Evolutionary conservation across 2,329 filamentous ascomycete genomes (phyloP), one percentile per base, ranked within the genome.

Genomic region (Cladosporium colombiae): DNA sequence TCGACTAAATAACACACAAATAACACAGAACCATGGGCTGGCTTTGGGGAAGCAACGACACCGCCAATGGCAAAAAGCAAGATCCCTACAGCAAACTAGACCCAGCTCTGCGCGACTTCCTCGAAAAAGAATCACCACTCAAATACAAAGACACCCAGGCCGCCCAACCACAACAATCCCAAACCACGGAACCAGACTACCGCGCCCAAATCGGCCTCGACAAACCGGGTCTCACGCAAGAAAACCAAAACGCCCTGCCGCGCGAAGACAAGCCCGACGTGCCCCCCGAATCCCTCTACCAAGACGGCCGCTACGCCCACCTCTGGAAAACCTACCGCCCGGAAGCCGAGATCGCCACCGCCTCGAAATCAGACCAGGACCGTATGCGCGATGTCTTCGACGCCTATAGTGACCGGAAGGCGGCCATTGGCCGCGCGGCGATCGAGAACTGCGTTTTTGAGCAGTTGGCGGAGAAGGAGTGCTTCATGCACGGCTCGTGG

Each of bases 401-500:
- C 62, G 89, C 88, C 7, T 96, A 89, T 84, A 96, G 97, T 77
- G 88, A 91, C 75, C 88, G 93, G 68, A 92, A 91, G 76, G 85
- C 87, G 37, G 85, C 88, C 64, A 91, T 98, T 68, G 91, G 91
- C 33, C 84, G 86, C 50, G 91, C 92, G 1, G 93, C 94, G 11
- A 83, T 97, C 74, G 95, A 99, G 81, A 99, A 98, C 77, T 99
- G 95, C 78, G 90, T 92, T 0, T 78, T 93, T 67, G 92, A 96
- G 76, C 92, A 97, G 80, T 84, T 92, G 75, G 89, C 89, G 66
- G 89, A 96, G 82, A 88, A 89, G 67, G 84, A 90, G 57, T 99
- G 95, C 82, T 95, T 95, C 83, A 85, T 86, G 73, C 83, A 84
- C 64, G 93, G 93, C 31, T 85, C 83, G 59, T 87, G 87, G 82